Conservation (phyloP, 768 basidiomycete genomes). For the Leccinum subgranulosum region DNA sequence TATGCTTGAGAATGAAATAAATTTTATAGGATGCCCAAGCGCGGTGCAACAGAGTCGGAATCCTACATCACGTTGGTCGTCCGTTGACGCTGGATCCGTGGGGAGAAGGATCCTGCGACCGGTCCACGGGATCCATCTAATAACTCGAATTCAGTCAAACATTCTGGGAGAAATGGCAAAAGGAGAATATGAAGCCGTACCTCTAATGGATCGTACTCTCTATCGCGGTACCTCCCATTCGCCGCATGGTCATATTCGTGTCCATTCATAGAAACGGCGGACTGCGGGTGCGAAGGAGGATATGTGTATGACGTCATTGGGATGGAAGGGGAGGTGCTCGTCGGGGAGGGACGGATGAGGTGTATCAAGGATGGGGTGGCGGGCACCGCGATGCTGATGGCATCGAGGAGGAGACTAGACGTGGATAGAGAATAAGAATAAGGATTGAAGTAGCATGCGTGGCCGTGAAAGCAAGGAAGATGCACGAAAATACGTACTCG, state of each 20-base stretch:
- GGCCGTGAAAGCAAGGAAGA: not conserved
- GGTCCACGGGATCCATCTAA: slow-evolving; percentile 13
- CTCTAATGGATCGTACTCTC: slow-evolving; percentile 24
- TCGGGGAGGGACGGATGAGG: slow-evolving; percentile 28
- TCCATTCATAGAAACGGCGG: slow-evolving; percentile 21
- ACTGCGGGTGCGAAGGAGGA: slow-evolving; percentile 5
- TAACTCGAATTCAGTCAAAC: not conserved
- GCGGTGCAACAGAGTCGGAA: not conserved
- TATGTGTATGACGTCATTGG: slow-evolving; percentile 18
- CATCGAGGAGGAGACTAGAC: slow-evolving; percentile 31
- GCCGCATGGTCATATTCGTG: slow-evolving; percentile 19
- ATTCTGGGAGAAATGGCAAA: not conserved
- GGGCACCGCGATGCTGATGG: slow-evolving; percentile 32
- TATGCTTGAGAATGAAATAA: not conserved
- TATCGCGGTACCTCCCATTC: slow-evolving; percentile 27
- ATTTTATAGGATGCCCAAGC: not conserved
- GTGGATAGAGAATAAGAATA: not conserved
- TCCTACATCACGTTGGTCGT: slow-evolving; percentile 20
- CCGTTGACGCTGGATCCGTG: slow-evolving; percentile 24
- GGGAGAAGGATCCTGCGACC: slow-evolving; percentile 20
- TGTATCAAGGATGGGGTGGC: slow-evolving; percentile 32
- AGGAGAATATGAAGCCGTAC: not conserved
- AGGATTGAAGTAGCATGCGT: not conserved
- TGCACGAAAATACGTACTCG: slow-evolving; percentile 19
- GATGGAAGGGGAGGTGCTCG: slow-evolving; percentile 16